Base-by-base conservation (phyloP, 495 filamentous ascomycete species). In the Cryomyces antarcticus region DNA sequence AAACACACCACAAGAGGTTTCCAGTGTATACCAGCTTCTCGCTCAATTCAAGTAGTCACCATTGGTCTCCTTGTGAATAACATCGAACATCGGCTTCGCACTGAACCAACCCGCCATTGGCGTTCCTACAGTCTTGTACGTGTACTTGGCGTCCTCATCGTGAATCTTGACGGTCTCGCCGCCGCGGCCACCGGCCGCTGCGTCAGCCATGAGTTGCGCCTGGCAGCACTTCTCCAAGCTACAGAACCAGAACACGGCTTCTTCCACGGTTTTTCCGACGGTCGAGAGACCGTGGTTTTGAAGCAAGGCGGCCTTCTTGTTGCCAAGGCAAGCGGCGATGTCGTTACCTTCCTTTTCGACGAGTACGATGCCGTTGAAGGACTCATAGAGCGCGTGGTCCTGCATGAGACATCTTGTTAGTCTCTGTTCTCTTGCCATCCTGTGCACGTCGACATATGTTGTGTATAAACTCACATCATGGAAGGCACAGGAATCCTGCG, bases 191-290 rank as follows among this genome's bases (percentile, higher is more conserved):
- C 56, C 64, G 6, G 78, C 78, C 4, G 80, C 80, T 0, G 81
- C 81, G 56, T 87, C 81, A 4, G 80, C 81, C 45, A 84, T 49
- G 30, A 87, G 56, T 57, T 86, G 80, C n/a, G 70, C 68, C 52
- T 84, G 70, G 52, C 80, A 85, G 56, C 74, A 80, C 49, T 74
- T 80, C 47, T 84, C 80, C 46, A 87, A 51, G 41, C 69, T 76
- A 30, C 80, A 59, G 55, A 85, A 86, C 80, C 79, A 86, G 53
- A 76, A 82, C 1, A 85, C 68, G 0, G 74, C 62, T 46, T 55
- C 60, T 38, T 62, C 59, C 13, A 62, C 45, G 2, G 58, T 56
- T n/a, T 48, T 28, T 7, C 58, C 62, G 11, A 54, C 52, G 0
- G 70, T 75, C 28, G 77, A 46, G 2, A 78, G 54, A 6, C 73